phyloP scores from a whole-genome alignment of 164 flowering plant species.

The Saururus chinensis region DNA sequence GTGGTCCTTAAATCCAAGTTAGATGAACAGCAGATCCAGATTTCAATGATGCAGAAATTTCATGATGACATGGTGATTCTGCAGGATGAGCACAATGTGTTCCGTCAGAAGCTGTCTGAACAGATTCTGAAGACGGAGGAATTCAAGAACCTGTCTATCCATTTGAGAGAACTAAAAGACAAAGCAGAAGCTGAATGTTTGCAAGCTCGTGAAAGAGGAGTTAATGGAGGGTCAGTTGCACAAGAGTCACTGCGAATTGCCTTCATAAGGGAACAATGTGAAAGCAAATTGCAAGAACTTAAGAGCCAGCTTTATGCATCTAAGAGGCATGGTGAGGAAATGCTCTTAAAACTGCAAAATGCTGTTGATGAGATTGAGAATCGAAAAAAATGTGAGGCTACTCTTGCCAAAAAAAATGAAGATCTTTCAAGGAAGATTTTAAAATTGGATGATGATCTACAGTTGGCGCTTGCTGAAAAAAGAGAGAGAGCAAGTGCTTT shows the following conservation, averaged over 20 bases:
- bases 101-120: conserved; percentile 57
- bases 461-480: conserved; percentile 38
- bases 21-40: conserved; percentile 30
- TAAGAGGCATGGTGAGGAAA: conserved; percentile 83
- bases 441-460: conserved; percentile 68
- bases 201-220: conserved; percentile 51
- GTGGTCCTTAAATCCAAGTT: conserved; percentile 42
- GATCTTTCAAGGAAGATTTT: conserved; percentile 46
- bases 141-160: conserved; percentile 69
- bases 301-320: conserved; percentile 66
- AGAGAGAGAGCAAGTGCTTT: conserved; percentile 53
- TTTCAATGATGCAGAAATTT: conserved; percentile 22
- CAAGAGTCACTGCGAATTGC: conserved; percentile 42
- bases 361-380: conserved; percentile 73
- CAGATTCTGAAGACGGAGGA: conserved; percentile 81
- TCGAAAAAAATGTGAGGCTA: conserved; percentile 70
- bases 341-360: conserved; percentile 80
- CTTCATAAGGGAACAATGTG: conserved; percentile 87
- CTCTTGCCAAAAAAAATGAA: conserved; percentile 55
- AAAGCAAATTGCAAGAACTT: conserved; percentile 73
- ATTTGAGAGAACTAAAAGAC: conserved; percentile 85
- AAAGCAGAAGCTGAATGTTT: conserved; percentile 59
- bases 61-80: conserved; percentile 28
- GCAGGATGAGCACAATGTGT: conserved; percentile 35
- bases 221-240: conserved; percentile 33